These are phyloP conservation scores for Lichtheimia ornata DNA, from an alignment of 371 early-diverging fungal genomes.

Conservation along the genomic window DNA sequence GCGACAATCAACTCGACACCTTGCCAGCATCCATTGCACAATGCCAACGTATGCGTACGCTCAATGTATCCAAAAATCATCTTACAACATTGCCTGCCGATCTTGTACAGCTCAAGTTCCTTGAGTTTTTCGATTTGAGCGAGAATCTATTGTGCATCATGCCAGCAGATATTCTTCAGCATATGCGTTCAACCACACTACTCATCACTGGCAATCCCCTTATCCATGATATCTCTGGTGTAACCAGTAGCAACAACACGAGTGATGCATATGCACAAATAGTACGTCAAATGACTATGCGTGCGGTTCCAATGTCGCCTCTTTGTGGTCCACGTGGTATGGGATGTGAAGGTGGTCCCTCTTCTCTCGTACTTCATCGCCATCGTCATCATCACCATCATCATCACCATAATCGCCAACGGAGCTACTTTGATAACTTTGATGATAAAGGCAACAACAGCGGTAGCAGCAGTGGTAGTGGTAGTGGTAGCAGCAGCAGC, in stretches of 20 bases:
- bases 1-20: constrained; percentile 58
- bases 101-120: constrained; percentile 47
- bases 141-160: constrained; percentile 64
- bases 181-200: constrained; percentile 52
- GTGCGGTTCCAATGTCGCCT: constrained; percentile 39
- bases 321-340: constrained; percentile 42
- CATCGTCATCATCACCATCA: too few species aligned
- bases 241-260: constrained; percentile 13
- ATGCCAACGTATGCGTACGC: constrained; percentile 40
- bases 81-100: constrained; percentile 60
- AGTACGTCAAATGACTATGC: constrained; percentile 50
- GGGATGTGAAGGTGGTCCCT: constrained; percentile 25
- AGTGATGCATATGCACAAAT: constrained; percentile 52
- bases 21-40: constrained; percentile 60
- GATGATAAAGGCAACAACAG: neutral
- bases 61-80: constrained; percentile 61
- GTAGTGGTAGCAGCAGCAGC: neutral
- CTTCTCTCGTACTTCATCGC: too few species aligned
- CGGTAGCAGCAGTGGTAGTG: neutral
- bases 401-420: too few species aligned
- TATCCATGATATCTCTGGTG: constrained; percentile 39
- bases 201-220: constrained; percentile 67
- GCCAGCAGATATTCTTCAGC: constrained; percentile 60
- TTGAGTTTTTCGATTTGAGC: constrained; percentile 63
- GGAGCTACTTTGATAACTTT: neutral